Percentiles rank a stretch among this genome's conserved stretches.
Evolutionary conservation across 148 eudicot genomes (phyloP).

Genomic region (Tetragonia tetragonoides): DNA sequence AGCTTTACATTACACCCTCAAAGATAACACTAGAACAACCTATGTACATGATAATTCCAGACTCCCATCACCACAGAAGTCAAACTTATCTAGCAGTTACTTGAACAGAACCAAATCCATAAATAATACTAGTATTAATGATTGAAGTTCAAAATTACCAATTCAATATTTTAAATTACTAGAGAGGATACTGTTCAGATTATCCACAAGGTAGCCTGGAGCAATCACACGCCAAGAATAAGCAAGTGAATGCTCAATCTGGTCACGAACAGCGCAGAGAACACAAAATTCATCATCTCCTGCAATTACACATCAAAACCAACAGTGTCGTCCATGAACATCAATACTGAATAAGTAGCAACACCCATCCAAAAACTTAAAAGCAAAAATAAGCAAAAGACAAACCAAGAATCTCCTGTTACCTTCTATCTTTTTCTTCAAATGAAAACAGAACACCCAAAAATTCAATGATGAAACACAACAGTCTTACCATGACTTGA

Average conservation of each 20-base stretch:
- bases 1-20: neutral
- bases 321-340: neutral
- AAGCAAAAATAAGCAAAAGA: too few species aligned
- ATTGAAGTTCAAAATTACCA: neutral
- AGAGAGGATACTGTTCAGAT: slow-evolving; percentile 70
- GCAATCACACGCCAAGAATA: slow-evolving; percentile 30
- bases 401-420: too few species aligned
- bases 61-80: neutral
- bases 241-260: slow-evolving; percentile 41
- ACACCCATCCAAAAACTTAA: neutral
- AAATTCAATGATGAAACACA: neutral
- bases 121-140: too few species aligned
- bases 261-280: slow-evolving; percentile 56
- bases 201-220: slow-evolving; percentile 59
- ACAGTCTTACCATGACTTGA: slow-evolving; percentile 50
- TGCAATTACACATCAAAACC: slow-evolving; percentile 29
- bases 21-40: neutral
- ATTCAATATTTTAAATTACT: neutral
- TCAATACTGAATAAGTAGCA: neutral
- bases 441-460: neutral
- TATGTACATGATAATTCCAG: neutral
- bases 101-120: too few species aligned
- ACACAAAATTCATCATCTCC: slow-evolving; percentile 56
- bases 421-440: neutral
- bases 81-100: too few species aligned